Percentiles rank a stretch among this genome's conserved stretches.
Evolutionary conservation across 441 rosid species (phyloP).

Genomic region (Daphne laureola): DNA sequence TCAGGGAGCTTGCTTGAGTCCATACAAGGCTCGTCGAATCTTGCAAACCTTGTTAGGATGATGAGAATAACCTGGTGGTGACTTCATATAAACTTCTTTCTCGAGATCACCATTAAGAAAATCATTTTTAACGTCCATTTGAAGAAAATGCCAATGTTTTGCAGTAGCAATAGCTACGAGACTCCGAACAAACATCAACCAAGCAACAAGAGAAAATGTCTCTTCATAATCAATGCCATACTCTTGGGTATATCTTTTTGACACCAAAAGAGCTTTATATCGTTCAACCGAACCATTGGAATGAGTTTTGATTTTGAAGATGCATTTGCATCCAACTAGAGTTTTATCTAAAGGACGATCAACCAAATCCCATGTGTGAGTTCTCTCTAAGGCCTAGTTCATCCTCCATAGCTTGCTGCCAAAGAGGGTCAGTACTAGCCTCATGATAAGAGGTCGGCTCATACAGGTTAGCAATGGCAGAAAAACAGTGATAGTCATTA

Average conservation of each 20-base stretch:
- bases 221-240: conserved; percentile 5
- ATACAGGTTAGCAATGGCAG: neutral
- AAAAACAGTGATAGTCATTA: too few relatives aligned
- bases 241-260: neutral
- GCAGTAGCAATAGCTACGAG: neutral
- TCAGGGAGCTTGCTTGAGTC: too few relatives aligned
- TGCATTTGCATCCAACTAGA: too few relatives aligned
- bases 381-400: too few relatives aligned
- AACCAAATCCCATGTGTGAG: too few relatives aligned
- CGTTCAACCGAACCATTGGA: too few relatives aligned
- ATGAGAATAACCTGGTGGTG: neutral
- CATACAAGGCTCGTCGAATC: too few relatives aligned
- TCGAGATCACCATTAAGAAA: conserved; percentile 1
- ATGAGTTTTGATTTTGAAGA: too few relatives aligned
- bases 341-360: neutral
- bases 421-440: neutral
- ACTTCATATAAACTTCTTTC: neutral
- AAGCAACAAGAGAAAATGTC: neutral
- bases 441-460: neutral
- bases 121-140: neutral
- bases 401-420: too few relatives aligned
- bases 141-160: neutral
- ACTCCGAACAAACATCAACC: neutral
- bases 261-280: too few relatives aligned
- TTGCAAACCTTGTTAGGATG: too few relatives aligned